Evolutionary conservation across 352 stramenopile genomes (phyloP), one percentile per base, ranked within the genome.

Genomic region (Paralagenidium karlingii): DNA sequence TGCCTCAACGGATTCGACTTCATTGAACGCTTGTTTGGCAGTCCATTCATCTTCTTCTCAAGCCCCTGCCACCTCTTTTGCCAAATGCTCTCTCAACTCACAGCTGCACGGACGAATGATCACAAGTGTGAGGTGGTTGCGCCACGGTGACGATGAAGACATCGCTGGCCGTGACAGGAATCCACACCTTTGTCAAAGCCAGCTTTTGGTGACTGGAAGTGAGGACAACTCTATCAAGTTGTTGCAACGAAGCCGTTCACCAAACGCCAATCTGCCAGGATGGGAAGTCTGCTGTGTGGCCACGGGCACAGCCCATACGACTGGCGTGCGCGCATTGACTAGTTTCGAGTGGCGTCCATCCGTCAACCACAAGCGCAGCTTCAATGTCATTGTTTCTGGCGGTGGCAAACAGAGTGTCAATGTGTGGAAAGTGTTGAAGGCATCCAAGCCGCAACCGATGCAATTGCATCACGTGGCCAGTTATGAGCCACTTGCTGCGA

Each of bases 171-270:
- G n/a, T n/a, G n/a, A n/a, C n/a, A n/a, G n/a, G n/a, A n/a, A n/a
- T n/a, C 49, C 51, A 13, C 65, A 63, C 31, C 43, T 86, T 11
- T 60, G 25, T 6, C 13, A 55, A 32, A 27, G 21, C 13, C 46
- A 67, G 10, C 58, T 52, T 0, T 37, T 93, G 9, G 47, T 89
- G 38, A 88, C 79, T 2, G 73, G 76, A 9, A 62, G 63, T 19
- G 79, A 93, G 40, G 79, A 93, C 55, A 89, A 90, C 49, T 77
- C 68, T 13, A 40, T 93, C 24, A 84, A 85, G 49, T 54, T 92
- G 7, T 71, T 90, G 51, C 40, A 43, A 3, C 68, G 51, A 25
- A 40, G 16, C 7, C n/a, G 43, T 4, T 40, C 22, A 40, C 54
- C 18, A 18, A 24, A 21, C 30, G 34, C 27, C 15, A 22, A 40